These are phyloP conservation scores for Naganishia friedmannii DNA, from an alignment of 768 basidiomycete genomes.

Conservation along the genomic window DNA sequence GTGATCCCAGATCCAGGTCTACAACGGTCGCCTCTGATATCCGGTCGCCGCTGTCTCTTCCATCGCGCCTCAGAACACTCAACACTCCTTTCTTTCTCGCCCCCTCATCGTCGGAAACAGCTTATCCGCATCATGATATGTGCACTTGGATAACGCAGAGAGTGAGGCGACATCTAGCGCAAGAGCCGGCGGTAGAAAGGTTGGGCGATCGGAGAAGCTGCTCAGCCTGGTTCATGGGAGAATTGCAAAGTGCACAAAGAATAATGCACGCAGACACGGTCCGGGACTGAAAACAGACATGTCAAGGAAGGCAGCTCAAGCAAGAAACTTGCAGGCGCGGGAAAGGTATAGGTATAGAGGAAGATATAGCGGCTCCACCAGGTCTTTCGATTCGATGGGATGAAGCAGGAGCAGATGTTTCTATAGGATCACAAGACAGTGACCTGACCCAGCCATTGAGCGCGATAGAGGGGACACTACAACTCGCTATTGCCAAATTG, in stretches of 20 bases:
- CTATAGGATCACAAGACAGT: background rate
- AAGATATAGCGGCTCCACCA: background rate
- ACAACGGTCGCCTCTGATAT: too few species aligned
- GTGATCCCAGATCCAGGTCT: too few species aligned
- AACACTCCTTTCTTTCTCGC: conserved; percentile 44
- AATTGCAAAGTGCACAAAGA: conserved; percentile 13
- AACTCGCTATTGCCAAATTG: conserved; percentile 22
- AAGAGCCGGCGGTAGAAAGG: conserved; percentile 22
- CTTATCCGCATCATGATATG: conserved; percentile 32
- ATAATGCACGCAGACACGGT: background rate
- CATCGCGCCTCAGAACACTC: too few species aligned
- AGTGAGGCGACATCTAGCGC: conserved; percentile 7
- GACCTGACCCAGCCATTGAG: background rate
- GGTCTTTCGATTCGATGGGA: background rate
- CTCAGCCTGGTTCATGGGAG: conserved; percentile 49
- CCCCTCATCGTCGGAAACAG: conserved; percentile 45
- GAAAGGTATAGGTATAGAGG: background rate
- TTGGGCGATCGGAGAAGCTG: conserved; percentile 39
- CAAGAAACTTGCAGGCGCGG: background rate
- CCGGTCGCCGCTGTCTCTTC: too few species aligned
- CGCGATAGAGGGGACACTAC: conserved; percentile 18
- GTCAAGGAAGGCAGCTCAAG: too few species aligned
- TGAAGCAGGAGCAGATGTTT: background rate
- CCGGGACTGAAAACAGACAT: background rate
- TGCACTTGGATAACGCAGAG: background rate